phyloP scores from a whole-genome alignment of 164 flowering plant species.

The Magnolia kwangsiensis region DNA sequence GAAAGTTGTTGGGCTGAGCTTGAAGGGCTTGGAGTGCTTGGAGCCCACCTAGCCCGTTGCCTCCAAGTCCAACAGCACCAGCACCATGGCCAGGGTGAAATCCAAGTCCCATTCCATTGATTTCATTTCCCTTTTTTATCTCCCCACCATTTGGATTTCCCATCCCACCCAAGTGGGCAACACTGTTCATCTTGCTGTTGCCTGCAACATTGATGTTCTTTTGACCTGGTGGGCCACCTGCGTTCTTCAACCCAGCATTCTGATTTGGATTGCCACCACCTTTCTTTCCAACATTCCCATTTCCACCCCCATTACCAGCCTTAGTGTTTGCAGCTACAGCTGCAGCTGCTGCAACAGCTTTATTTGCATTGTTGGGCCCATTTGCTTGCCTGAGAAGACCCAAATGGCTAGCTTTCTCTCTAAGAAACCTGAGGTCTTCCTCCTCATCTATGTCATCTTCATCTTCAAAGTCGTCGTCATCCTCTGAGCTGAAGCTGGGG shows the following conservation, averaged over 20 bases:
- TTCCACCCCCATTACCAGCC: slow-evolving; percentile 10
- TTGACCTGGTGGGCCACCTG: slow-evolving; percentile 7
- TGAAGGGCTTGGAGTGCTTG: not conserved
- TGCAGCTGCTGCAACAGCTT: slow-evolving; percentile 5
- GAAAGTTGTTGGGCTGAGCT: slow-evolving; percentile 24
- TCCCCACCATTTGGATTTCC: slow-evolving; percentile 20
- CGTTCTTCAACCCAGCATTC: slow-evolving; percentile 6
- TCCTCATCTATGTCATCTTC: slow-evolving; percentile 40
- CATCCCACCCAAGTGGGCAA: slow-evolving; percentile 23
- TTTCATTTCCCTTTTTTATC: slow-evolving; percentile 23
- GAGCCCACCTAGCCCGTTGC: slow-evolving; percentile 1
- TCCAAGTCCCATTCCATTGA: slow-evolving; percentile 33
- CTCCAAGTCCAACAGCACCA: slow-evolving; percentile 17
- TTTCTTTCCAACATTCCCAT: slow-evolving; percentile 13
- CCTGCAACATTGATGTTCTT: slow-evolving; percentile 26
- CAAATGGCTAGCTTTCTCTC: slow-evolving; percentile 9
- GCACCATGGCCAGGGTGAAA: slow-evolving; percentile 33
- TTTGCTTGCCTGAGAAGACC: slow-evolving; percentile 13
- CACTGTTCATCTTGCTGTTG: slow-evolving; percentile 19
- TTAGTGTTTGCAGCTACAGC: not conserved
- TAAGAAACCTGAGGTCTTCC: slow-evolving; percentile 24
- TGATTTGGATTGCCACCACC: slow-evolving; percentile 11
- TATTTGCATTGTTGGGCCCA: slow-evolving; percentile 10
- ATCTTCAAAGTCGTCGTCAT: slow-evolving; percentile 31
- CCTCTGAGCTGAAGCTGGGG: slow-evolving; percentile 37